Base-by-base conservation (phyloP, 306 rosid genomes). In the Begonia fuchsioides region DNA sequence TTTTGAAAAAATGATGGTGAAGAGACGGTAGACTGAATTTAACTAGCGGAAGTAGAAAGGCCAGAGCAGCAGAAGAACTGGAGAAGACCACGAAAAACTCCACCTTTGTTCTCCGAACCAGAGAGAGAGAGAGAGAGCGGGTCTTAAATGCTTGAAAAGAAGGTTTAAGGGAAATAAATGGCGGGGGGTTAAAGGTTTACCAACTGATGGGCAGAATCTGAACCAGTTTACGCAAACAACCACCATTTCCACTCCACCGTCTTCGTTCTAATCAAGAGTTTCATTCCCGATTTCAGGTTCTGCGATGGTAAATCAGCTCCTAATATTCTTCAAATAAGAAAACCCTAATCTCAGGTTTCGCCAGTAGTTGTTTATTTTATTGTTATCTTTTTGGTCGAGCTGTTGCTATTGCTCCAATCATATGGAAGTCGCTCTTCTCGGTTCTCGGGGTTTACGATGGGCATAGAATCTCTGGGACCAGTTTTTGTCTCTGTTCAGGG, bases 351-450 rank as follows among this genome's bases (percentile, higher is more conserved):
- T 26, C n/a, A n/a, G 35, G 35, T 26, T 26, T 26, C 5, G 35
- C 35, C 35, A 26, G 61, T 63, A 59, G 53, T 51, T 51, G 59
- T 19, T 19, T 67, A 50, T 63, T 55, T 55, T 47, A 14, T 64
- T 54, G 32, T 49, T 60, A 46, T 62, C 35, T 60, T 55, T 35
- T 61, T 76, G 57, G 15, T 50, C 70, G 77, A 76, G 88, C 73
- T 69, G 96, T 80, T 80, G 59, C 68, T 73, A 63, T 52, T 73
- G 93, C 67, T 80, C 81, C 94, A 78, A 83, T 83, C 74, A 87
- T 73, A 81, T 69, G 94, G 67, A 77, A 72, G 69, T 66, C 55
- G 70, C 76, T 65, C 68, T 26, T 26, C 35, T 26, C 7, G 7
- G 35, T 68, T 80, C 55, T 59, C 65, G 78, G 52, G 62, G 61